A percentile compares a stretch with the other conserved stretches of the same genome.
Conservation (phyloP, 768 basidiomycete species). For the Punctularia strigosozonata region DNA sequence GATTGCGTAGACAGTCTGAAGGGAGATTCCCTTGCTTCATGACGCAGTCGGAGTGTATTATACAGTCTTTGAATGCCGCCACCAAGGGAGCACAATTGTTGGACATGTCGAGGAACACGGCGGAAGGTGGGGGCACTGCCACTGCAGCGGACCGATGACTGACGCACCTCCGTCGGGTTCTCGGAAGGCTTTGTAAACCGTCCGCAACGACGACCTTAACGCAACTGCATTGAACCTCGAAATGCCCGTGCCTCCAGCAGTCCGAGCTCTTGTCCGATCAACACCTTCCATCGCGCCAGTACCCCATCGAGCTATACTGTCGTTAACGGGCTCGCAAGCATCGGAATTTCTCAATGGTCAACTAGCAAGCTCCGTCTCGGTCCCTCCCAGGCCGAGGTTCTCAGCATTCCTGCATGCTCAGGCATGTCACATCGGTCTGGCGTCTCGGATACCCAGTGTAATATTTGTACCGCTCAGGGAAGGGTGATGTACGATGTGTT, state of each 20-base stretch:
- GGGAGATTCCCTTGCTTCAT: constrained; percentile 67
- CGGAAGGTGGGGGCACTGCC: background rate
- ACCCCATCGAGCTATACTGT: constrained; percentile 54
- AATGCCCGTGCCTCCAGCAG: constrained; percentile 21
- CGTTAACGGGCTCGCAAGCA: constrained; percentile 72
- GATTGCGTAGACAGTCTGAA: constrained; percentile 72
- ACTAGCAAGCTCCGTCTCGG: constrained; percentile 37
- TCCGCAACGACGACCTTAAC: background rate
- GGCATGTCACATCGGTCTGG: constrained; percentile 30
- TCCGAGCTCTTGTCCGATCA: constrained; percentile 30
- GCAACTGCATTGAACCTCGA: background rate
- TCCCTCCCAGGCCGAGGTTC: constrained; percentile 42
- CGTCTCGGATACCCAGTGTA: constrained; percentile 11
- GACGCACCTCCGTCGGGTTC: background rate
- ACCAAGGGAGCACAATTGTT: constrained; percentile 72
- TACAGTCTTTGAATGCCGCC: constrained; percentile 69
- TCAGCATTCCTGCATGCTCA: constrained; percentile 73
- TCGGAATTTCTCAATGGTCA: constrained; percentile 76
- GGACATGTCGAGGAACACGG: too few relatives aligned
- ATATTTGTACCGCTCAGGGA: constrained; percentile 37
- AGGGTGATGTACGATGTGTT: constrained; percentile 85
- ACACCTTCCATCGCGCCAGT: constrained; percentile 42
- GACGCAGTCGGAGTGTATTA: constrained; percentile 82
- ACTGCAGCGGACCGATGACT: background rate
- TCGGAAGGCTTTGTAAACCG: background rate